Evolutionary conservation across 768 basidiomycete species (phyloP).

Genomic region (Lepiota brunneoincarnata): DNA sequence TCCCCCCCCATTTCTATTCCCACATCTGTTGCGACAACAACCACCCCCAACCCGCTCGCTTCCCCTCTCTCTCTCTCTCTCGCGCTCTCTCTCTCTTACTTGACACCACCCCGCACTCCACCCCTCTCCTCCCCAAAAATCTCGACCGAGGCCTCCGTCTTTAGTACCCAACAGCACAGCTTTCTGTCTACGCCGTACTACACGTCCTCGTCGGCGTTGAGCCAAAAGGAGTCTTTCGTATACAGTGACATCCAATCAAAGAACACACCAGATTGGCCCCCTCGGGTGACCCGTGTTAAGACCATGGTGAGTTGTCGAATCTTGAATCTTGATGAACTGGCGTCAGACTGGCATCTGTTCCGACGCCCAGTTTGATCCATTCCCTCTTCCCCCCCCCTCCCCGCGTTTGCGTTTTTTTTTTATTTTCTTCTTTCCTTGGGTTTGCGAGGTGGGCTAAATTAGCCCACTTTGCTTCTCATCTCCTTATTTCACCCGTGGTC

Average conservation of each 20-base stretch:
- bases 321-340: neutral
- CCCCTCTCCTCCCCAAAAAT: neutral
- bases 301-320: neutral
- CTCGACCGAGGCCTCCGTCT: neutral
- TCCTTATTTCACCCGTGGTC: neutral
- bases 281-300: neutral
- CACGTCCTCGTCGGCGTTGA: neutral
- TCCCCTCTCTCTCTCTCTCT: neutral
- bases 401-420: too few species aligned
- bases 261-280: neutral
- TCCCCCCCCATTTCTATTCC: constrained; percentile 1
- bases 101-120: neutral
- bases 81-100: neutral
- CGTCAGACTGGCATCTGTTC: neutral
- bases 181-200: neutral
- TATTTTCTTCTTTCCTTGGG: neutral
- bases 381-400: neutral
- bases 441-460: neutral
- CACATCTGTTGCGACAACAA: constrained; percentile 8
- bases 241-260: neutral
- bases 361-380: constrained; percentile 10
- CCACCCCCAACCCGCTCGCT: neutral
- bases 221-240: constrained; percentile 1
- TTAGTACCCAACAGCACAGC: neutral
- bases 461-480: neutral